Percentiles rank a stretch among this genome's conserved stretches.
Conservation (phyloP, 208 protist species). For the Leptomonas pyrrhocoris region DNA sequence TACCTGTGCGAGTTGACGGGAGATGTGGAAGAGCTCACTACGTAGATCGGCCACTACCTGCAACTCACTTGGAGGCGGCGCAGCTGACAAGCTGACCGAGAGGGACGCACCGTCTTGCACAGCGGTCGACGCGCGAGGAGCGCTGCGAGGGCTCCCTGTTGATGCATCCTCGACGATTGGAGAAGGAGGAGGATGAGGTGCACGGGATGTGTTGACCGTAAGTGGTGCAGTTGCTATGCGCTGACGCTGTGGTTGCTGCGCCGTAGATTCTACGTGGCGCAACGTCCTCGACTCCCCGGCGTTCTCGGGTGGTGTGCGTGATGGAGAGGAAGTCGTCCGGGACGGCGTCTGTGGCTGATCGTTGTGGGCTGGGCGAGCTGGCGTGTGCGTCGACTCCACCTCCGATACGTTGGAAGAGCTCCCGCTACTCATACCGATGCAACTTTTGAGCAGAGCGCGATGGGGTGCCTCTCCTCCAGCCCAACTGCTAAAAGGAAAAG, state of each 20-base stretch:
- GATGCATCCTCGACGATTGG: too few species aligned
- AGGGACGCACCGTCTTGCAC: not conserved
- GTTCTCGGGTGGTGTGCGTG: not conserved
- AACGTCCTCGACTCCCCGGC: not conserved
- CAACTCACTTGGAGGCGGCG: not conserved
- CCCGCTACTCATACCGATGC: too few species aligned
- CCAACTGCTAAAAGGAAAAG: too few species aligned
- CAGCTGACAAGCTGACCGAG: not conserved
- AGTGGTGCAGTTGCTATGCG: not conserved
- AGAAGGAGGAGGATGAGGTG: not conserved
- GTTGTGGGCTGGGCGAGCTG: not conserved
- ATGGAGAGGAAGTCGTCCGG: not conserved
- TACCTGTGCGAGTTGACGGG: conserved; percentile 17
- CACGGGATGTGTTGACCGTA: not conserved
- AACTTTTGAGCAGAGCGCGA: too few species aligned
- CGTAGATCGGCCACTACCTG: conserved; percentile 18
- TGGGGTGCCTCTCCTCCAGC: too few species aligned
- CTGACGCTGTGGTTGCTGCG: too few species aligned
- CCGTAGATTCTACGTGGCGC: not conserved
- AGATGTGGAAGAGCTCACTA: conserved; percentile 14
- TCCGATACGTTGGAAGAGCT: too few species aligned
- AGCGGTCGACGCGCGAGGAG: not conserved
- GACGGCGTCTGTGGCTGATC: not conserved
- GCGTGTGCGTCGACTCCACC: not conserved
- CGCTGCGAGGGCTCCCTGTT: not conserved